Evolutionary conservation across 257 asterid species (phyloP).

Genomic region (Gynochthodes officinalis): DNA sequence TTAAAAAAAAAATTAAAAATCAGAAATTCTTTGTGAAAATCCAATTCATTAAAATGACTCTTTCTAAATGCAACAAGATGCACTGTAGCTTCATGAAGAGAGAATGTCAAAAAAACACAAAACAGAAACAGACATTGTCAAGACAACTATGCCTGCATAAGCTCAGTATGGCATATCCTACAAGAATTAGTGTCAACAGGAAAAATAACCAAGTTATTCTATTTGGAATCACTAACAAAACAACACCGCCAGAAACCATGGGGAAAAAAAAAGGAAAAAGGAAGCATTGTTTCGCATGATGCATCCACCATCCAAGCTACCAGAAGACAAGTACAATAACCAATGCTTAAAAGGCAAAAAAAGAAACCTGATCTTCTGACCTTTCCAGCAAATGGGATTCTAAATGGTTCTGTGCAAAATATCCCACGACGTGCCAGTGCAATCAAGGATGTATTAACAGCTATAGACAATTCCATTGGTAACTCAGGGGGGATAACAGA

Average conservation of each 20-base stretch:
- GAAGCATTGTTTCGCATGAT: neutral
- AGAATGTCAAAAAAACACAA: neutral
- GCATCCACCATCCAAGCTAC: neutral
- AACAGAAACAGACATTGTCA: neutral
- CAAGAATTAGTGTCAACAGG: neutral
- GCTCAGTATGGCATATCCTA: neutral
- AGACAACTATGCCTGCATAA: neutral
- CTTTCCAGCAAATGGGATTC: slow-evolving; percentile 99
- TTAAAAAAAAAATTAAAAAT: too few species aligned
- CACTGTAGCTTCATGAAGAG: neutral
- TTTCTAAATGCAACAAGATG: neutral
- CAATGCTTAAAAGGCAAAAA: neutral
- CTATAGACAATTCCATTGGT: slow-evolving; percentile 98
- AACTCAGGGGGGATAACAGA: slow-evolving; percentile 98
- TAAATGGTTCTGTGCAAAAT: slow-evolving; percentile 95
- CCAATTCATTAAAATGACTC: neutral
- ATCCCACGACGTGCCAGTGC: slow-evolving; percentile 93
- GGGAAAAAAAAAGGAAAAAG: too few species aligned
- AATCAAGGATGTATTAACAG: slow-evolving; percentile 97
- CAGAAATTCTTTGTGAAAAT: neutral
- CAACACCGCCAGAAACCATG: neutral
- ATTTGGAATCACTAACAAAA: neutral
- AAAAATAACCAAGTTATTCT: neutral
- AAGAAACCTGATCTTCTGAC: slow-evolving; percentile 34
- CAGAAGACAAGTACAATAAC: neutral